Conservation (phyloP, 2,329 filamentous ascomycete species). For the Juglanconis sp. region DNA sequence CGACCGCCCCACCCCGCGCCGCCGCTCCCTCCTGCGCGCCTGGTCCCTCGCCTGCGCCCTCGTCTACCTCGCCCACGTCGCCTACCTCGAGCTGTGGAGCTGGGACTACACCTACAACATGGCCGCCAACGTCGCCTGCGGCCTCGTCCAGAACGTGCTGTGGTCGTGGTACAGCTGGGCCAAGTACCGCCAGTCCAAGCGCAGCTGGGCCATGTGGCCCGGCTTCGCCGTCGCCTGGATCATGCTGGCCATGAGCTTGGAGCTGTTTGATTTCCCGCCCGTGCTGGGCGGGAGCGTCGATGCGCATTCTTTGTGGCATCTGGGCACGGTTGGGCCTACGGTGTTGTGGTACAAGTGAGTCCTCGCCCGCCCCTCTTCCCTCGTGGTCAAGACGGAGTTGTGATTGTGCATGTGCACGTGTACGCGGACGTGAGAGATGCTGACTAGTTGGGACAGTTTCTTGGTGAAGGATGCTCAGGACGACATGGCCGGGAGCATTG, state of each 20-base stretch:
- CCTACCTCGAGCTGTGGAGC: slow-evolving; percentile 76
- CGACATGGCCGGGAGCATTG: slow-evolving; percentile 62
- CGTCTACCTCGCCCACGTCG: slow-evolving; percentile 74
- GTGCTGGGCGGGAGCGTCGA: slow-evolving; percentile 72
- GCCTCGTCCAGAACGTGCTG: slow-evolving; percentile 74
- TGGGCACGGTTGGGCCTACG: slow-evolving; percentile 85
- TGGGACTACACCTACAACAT: slow-evolving; percentile 99
- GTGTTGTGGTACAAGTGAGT: slow-evolving; percentile 94
- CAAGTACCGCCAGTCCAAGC: slow-evolving; percentile 68
- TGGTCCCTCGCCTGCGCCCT: slow-evolving; percentile 74
- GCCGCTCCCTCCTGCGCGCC: slow-evolving; percentile 54
- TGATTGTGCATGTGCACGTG: no score
- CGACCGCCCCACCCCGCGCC: slow-evolving; percentile 51
- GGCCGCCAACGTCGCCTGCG: slow-evolving; percentile 84
- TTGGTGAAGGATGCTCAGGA: slow-evolving; percentile 81
- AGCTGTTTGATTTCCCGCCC: slow-evolving; percentile 91
- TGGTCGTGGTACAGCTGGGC: slow-evolving; percentile 83
- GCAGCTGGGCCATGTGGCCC: slow-evolving; percentile 83
- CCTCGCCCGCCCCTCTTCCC: background rate
- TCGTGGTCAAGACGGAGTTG: no score
- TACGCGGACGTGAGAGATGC: background rate
- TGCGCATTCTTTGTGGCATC: slow-evolving; percentile 93
- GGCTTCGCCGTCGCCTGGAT: slow-evolving; percentile 90
- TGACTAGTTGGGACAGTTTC: slow-evolving; percentile 55
- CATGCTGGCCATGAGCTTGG: slow-evolving; percentile 89